Evolutionary conservation across 345 rosid species (phyloP).

Genomic region (Salix udensis): DNA sequence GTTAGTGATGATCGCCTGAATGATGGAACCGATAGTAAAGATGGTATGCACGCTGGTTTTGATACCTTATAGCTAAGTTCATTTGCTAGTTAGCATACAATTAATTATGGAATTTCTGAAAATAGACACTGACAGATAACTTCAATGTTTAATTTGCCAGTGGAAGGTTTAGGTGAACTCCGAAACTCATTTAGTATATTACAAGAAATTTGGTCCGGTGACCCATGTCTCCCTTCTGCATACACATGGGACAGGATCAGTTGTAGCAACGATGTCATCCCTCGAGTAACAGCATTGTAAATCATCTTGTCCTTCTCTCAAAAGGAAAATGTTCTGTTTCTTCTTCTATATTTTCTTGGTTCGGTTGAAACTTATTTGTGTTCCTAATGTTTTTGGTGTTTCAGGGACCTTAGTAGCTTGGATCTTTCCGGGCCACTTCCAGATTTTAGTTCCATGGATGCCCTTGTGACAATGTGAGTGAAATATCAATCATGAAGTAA

Average conservation of each 20-base stretch:
- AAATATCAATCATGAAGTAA: not conserved
- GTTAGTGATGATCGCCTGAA: constrained; percentile 24
- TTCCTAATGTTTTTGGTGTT: not conserved
- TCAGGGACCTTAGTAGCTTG: constrained; percentile 35
- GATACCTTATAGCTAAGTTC: not conserved
- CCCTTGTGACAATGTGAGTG: constrained; percentile 41
- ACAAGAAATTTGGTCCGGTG: constrained; percentile 34
- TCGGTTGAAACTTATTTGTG: not conserved
- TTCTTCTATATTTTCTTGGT: not conserved
- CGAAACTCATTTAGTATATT: constrained; percentile 15
- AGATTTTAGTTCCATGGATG: constrained; percentile 46
- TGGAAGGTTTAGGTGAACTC: constrained; percentile 30
- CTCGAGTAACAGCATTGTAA: constrained; percentile 47
- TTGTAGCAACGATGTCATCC: constrained; percentile 27
- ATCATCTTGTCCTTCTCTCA: not conserved
- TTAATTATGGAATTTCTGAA: not conserved
- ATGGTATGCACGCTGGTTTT: constrained; percentile 21
- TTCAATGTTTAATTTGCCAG: constrained; percentile 8
- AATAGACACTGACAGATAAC: not conserved
- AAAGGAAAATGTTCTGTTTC: not conserved
- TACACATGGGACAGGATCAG: constrained; percentile 49
- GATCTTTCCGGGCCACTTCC: constrained; percentile 39
- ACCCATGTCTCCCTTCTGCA: constrained; percentile 44
- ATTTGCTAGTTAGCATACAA: not conserved
- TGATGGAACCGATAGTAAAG: constrained; percentile 30